Evolutionary conservation across 2,329 filamentous ascomycete genomes (phyloP), one percentile per base, ranked within the genome.

Genomic region (Fusarium tricinctum): DNA sequence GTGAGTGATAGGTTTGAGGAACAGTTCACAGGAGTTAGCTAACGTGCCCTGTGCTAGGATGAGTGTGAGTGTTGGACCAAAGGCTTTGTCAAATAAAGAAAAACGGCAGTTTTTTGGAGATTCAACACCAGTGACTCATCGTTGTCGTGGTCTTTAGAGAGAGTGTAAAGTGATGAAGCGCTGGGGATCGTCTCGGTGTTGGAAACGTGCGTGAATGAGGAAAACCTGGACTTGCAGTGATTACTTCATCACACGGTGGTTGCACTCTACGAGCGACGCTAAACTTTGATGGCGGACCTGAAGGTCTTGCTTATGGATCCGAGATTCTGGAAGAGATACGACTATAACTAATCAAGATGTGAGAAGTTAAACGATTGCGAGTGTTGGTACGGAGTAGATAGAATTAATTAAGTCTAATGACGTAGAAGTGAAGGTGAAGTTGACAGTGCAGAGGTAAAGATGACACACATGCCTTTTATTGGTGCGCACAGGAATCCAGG

Each of bases 401-500:
- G 33, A 28, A 54, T 54, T 42, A 30, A 20, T 59, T 44, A 30
- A n/a, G 15, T 44, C 43, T 47, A 47, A 70, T 70, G 67, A 70
- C 67, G 68, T 67, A 68, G 23, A 63, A 62, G 50, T 62, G 26
- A 45, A 47, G 10, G 28, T 8, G 12, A 30, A 12, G 52, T 43
- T 53, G 65, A 51, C 43, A 40, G 49, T 46, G 39, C 46, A 23
- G 23, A 23, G 23, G 46, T 42, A 35, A 28, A n/a, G 19, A 50
- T 40, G 61, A 52, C 35, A 33, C 23, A 30, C 46, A 28, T 42
- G 39, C 43, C 22, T 35, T 35, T 70, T 43, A 69, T 69, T 69
- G 66, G 67, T 58, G 61, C 61, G 43, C 39, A 40, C 50, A 19
- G 35, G 23, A 58, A 69, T 58, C 44, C 46, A 69, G 66, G 66